Base-by-base conservation (phyloP, 2,329 filamentous ascomycete genomes). In the Nigrospora sphaerica region DNA sequence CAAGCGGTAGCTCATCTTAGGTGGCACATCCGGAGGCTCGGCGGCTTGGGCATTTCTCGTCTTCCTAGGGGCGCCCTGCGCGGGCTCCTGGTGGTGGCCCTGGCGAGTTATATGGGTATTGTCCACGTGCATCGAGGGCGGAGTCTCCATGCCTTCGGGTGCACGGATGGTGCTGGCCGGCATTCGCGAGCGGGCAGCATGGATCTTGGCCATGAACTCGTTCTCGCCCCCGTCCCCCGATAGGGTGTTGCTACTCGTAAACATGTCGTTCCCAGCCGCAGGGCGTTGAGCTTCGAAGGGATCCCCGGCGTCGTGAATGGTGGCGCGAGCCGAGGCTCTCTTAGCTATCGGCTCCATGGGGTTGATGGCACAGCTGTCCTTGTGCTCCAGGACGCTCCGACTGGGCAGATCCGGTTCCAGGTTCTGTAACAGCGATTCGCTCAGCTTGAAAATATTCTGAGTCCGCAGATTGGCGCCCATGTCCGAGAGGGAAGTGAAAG, bases 401-500 rank as follows among this genome's bases (percentile, higher is more conserved):
- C 62, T 54, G 44, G 50, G 49, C 4, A 54, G 53, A 6, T 69
- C 68, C 12, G 58, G 59, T 42, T 74, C 71, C 46, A 80, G 72
- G 43, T 68, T 68, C 35, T 73, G 72, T 32, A 75, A 53, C 33
- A 81, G 62, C 9, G 62, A 50, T 17, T 81, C 77, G 49, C 78
- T 88, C 56, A 86, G 70, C 61, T 83, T 89, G 70, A 95, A 98
- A 51, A 96, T 86, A 58, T 95, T 95, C 23, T 83, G 78, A 11
- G 93, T 82, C 46, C 87, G 83, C 46, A 97, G 77, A 54, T 83
- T 83, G 39, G 89, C 85, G 4, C 88, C 88, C 83, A 80, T 88
- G 60, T 96, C 90, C 62, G 91, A 95, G 9, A 98, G 76, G 14
- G 81, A 85, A 18, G 85, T 83, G 58, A 97, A 97, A 0, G 92